These are phyloP conservation scores for Neocatenulostroma microsporum DNA, from an alignment of 2,329 filamentous ascomycete species.

Conservation along the genomic window DNA sequence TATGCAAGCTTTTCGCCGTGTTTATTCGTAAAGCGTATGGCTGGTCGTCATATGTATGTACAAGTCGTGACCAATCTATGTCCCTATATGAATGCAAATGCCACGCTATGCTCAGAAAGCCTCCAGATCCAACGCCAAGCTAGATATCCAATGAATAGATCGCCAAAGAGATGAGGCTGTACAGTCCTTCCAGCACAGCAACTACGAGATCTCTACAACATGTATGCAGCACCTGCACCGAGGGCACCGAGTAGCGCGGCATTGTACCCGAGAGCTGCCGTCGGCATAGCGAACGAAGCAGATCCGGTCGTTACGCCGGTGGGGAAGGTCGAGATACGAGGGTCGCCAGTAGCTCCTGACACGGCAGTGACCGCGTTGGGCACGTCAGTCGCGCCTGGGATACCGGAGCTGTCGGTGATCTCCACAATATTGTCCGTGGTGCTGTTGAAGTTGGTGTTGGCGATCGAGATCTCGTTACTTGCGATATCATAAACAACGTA, in stretches of 20 bases:
- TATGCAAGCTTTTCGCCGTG: too few species aligned
- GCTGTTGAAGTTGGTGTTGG: slow-evolving; percentile 54
- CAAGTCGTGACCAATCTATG: too few species aligned
- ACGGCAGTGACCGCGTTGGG: slow-evolving; percentile 43
- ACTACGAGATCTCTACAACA: too few species aligned
- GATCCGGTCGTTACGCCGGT: slow-evolving; percentile 12
- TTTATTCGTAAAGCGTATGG: too few species aligned
- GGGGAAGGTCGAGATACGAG: slow-evolving; percentile 26
- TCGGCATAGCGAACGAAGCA: slow-evolving; percentile 16
- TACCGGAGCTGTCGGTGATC: slow-evolving; percentile 44
- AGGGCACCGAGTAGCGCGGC: slow-evolving; percentile 21
- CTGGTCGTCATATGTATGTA: too few species aligned
- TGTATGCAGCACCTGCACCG: slow-evolving; percentile 21
- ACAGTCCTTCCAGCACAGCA: too few species aligned
- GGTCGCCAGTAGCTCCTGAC: slow-evolving; percentile 37
- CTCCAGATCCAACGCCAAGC: not conserved
- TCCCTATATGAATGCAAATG: not conserved
- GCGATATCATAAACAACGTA: slow-evolving; percentile 56
- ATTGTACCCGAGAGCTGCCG: slow-evolving; percentile 20
- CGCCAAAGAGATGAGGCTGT: too few species aligned
- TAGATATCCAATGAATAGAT: too few species aligned
- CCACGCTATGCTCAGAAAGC: slow-evolving; percentile 2
- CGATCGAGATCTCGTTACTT: slow-evolving; percentile 54
- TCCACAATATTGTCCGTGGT: slow-evolving; percentile 46
- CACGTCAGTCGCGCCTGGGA: slow-evolving; percentile 49